Percentiles rank a stretch among this genome's conserved stretches.
These are phyloP conservation scores for Stephania cephalantha DNA, from an alignment of 164 flowering plant genomes.

Conservation along the genomic window DNA sequence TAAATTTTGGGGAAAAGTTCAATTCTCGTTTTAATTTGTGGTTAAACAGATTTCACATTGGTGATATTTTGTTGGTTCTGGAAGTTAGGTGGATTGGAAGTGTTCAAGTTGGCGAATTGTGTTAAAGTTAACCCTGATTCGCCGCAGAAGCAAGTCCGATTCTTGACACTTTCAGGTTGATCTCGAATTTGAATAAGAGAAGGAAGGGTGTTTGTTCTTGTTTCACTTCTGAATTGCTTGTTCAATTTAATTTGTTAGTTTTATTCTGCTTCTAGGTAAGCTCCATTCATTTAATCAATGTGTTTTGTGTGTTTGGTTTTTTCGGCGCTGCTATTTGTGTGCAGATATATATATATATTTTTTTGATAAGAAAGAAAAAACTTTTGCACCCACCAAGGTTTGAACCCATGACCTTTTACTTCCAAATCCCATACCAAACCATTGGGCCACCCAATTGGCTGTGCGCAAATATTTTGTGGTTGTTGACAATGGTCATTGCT, in stretches of 20 bases:
- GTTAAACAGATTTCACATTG: background rate
- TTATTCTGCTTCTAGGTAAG: background rate
- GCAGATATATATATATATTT: too few relatives aligned
- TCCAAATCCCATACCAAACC: too few relatives aligned
- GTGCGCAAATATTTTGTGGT: too few relatives aligned
- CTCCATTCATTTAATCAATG: too few relatives aligned
- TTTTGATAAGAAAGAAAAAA: too few relatives aligned
- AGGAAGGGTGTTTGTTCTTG: background rate
- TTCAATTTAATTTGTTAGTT: background rate
- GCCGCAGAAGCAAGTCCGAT: constrained; percentile 84
- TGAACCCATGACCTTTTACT: too few relatives aligned
- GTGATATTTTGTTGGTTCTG: constrained; percentile 11
- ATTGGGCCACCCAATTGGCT: too few relatives aligned
- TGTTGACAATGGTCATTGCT: background rate
- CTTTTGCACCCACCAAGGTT: too few relatives aligned
- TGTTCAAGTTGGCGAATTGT: constrained; percentile 44
- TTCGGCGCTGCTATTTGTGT: too few relatives aligned
- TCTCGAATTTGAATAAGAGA: background rate
- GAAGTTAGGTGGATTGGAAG: constrained; percentile 65
- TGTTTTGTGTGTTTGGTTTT: background rate
- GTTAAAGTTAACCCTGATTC: constrained; percentile 93
- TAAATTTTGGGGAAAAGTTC: background rate
- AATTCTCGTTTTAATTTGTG: background rate
- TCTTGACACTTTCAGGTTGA: constrained; percentile 72
- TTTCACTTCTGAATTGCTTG: background rate